Percentiles rank a stretch among this genome's conserved stretches.
Evolutionary conservation across 768 basidiomycete species (phyloP).

Genomic region (Clavulina sp.): DNA sequence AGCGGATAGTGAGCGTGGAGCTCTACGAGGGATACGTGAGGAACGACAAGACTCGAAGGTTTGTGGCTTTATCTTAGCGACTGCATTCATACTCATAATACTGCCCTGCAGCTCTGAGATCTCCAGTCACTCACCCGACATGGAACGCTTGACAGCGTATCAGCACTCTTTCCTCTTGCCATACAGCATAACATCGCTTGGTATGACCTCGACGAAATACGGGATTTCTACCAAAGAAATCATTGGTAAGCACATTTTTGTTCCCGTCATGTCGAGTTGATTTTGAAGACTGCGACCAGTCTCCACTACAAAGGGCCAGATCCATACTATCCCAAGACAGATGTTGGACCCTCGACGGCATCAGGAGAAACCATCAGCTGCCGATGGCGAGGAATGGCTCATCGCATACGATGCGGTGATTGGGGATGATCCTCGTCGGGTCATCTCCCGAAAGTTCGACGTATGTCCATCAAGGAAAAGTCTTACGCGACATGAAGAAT

Average conservation of each 20-base stretch:
- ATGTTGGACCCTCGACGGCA: slow-evolving; percentile 75
- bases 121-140: slow-evolving; percentile 37
- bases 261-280: neutral
- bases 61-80: slow-evolving; percentile 13
- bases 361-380: slow-evolving; percentile 48
- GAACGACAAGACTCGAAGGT: slow-evolving; percentile 63
- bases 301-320: slow-evolving; percentile 53
- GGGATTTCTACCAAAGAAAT: slow-evolving; percentile 79
- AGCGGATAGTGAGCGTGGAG: slow-evolving; percentile 67
- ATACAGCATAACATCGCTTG: slow-evolving; percentile 45
- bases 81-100: neutral
- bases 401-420: slow-evolving; percentile 70
- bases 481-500: neutral
- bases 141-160: slow-evolving; percentile 34
- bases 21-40: slow-evolving; percentile 59
- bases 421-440: slow-evolving; percentile 42
- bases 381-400: slow-evolving; percentile 74
- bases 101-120: slow-evolving; percentile 29
- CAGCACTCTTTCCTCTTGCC: slow-evolving; percentile 60
- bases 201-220: slow-evolving; percentile 67
- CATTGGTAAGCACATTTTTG: slow-evolving; percentile 40
- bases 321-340: slow-evolving; percentile 55
- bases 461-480: slow-evolving; percentile 19
- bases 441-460: slow-evolving; percentile 39
- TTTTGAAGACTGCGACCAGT: slow-evolving; percentile 33